Conservation (phyloP, 768 basidiomycete genomes). For the Boletus sp. region DNA sequence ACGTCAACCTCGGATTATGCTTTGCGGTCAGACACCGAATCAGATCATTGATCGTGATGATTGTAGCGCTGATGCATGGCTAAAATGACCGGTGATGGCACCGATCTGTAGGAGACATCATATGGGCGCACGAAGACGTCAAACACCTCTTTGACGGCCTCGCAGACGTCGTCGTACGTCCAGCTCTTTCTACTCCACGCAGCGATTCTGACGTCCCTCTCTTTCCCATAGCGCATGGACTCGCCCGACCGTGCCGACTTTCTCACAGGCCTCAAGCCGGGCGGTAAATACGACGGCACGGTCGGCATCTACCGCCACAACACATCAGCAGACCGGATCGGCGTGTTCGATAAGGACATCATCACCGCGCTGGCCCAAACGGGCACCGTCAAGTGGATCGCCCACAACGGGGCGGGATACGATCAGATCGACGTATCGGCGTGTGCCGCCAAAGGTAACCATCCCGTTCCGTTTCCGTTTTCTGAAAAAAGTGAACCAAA, state of each 20-base stretch:
- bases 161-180: slow-evolving; percentile 74
- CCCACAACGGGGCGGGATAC: slow-evolving; percentile 91
- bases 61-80: background rate
- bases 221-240: slow-evolving; percentile 43
- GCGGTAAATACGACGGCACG: slow-evolving; percentile 69
- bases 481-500: too few relatives aligned
- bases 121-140: slow-evolving; percentile 80
- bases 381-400: slow-evolving; percentile 74
- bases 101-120: slow-evolving; percentile 54
- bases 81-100: background rate
- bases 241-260: slow-evolving; percentile 66
- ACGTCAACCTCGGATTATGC: slow-evolving; percentile 26
- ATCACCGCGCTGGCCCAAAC: slow-evolving; percentile 57
- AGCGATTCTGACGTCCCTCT: too few relatives aligned
- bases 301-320: slow-evolving; percentile 82
- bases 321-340: slow-evolving; percentile 59
- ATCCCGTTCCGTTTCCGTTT: background rate
- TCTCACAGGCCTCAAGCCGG: slow-evolving; percentile 55
- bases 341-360: slow-evolving; percentile 77
- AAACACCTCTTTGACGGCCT: slow-evolving; percentile 59
- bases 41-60: background rate
- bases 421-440: slow-evolving; percentile 80
- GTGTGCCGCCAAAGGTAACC: slow-evolving; percentile 66
- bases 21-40: slow-evolving; percentile 31
- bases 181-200: too few relatives aligned